A percentile compares a stretch with the other conserved stretches of the same genome.
phyloP scores from a whole-genome alignment of 257 asterid genomes.

The Penstemon davidsonii region DNA sequence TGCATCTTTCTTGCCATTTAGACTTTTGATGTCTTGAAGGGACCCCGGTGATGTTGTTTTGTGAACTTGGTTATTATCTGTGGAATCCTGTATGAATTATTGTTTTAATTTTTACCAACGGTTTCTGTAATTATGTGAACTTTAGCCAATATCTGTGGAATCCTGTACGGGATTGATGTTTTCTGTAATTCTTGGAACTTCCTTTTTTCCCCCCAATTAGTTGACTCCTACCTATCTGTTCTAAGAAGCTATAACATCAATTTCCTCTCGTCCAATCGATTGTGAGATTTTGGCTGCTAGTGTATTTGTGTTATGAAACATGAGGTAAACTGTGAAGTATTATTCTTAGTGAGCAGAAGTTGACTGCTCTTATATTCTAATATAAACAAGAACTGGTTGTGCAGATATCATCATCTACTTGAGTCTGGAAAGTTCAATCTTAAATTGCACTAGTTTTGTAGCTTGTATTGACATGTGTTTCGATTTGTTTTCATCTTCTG shows the following conservation, averaged over 20 bases:
- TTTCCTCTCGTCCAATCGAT: conserved; percentile 6
- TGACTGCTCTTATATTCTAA: too few relatives aligned
- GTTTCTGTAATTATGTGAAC: not conserved
- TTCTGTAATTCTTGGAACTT: not conserved
- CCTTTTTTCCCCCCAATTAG: not conserved
- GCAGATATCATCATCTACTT: too few relatives aligned
- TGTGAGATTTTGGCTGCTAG: not conserved
- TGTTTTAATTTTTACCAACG: not conserved
- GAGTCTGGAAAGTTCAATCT: not conserved
- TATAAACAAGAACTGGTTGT: too few relatives aligned
- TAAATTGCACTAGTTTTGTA: conserved; percentile 8
- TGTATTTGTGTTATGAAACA: conserved; percentile 4
- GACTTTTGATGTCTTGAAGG: not conserved
- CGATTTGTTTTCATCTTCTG: conserved; percentile 4
- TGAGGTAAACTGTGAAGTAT: not conserved
- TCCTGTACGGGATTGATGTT: too few relatives aligned
- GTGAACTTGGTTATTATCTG: not conserved
- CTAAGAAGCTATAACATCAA: conserved; percentile 4
- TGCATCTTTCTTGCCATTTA: not conserved
- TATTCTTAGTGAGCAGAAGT: not conserved
- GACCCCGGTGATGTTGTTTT: conserved; percentile 2
- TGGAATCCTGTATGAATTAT: conserved; percentile 3
- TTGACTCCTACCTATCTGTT: conserved; percentile 4
- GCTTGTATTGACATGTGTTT: not conserved
- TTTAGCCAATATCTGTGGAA: too few relatives aligned